Evolutionary conservation across 305 asterid genomes (phyloP).

Genomic region (Solanum hybrid): DNA sequence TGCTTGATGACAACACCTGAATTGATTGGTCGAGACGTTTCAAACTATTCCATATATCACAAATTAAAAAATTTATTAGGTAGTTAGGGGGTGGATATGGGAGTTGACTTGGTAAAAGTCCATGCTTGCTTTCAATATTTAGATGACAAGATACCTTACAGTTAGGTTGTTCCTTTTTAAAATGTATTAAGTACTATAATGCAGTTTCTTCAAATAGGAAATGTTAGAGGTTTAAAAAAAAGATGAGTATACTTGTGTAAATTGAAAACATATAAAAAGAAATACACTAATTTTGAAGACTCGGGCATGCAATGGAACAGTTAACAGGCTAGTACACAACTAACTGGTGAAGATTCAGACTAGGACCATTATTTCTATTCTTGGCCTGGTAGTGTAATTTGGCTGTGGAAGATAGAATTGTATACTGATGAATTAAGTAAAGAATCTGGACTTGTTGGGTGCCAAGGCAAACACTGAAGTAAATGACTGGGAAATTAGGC

Average conservation of each 20-base stretch:
- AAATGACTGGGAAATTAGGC: neutral
- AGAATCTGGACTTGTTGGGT: neutral
- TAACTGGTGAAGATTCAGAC: neutral
- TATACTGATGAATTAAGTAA: neutral
- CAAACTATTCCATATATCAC: neutral
- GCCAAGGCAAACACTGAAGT: neutral
- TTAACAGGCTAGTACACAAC: neutral
- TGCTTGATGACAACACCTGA: neutral
- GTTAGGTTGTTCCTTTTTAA: neutral
- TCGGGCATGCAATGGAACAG: neutral
- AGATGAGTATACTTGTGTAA: neutral
- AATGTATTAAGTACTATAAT: neutral
- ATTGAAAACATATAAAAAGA: neutral
- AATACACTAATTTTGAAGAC: neutral
- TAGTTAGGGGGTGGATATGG: neutral
- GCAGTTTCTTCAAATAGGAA: neutral
- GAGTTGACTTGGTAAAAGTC: slow-evolving; percentile 5
- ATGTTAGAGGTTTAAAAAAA: neutral
- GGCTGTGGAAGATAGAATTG: neutral
- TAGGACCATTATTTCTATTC: neutral
- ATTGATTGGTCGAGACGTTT: neutral
- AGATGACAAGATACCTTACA: neutral
- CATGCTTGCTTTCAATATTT: neutral
- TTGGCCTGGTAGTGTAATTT: neutral
- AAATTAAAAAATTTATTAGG: neutral